A percentile compares a stretch with the other conserved stretches of the same genome.
These are phyloP conservation scores for Cardamine resedifolia DNA, from an alignment of 345 rosid species.

Conservation along the genomic window DNA sequence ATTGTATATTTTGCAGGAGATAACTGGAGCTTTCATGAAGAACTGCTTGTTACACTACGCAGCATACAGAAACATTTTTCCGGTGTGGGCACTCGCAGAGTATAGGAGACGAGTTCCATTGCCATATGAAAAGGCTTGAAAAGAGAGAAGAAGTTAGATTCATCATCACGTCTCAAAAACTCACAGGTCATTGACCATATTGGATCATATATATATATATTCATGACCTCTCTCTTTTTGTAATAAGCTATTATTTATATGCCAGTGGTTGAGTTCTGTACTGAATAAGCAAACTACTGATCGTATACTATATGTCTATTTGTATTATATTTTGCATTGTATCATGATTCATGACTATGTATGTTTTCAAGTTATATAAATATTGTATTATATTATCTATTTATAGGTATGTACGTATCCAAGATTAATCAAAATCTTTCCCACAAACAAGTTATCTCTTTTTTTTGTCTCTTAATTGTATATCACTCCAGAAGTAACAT, in stretches of 20 bases:
- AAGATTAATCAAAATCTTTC: slow-evolving; percentile 14
- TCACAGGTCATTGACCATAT: slow-evolving; percentile 13
- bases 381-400: not conserved
- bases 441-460: slow-evolving; percentile 13
- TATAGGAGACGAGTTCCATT: slow-evolving; percentile 48
- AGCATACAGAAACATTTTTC: slow-evolving; percentile 69
- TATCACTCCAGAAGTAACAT: slow-evolving; percentile 16
- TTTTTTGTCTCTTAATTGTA: slow-evolving; percentile 8
- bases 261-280: slow-evolving; percentile 26
- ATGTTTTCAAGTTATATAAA: not conserved
- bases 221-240: slow-evolving; percentile 11
- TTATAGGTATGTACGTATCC: slow-evolving; percentile 5
- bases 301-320: slow-evolving; percentile 6
- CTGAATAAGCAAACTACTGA: slow-evolving; percentile 21
- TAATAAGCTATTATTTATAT: slow-evolving; percentile 20
- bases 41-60: slow-evolving; percentile 82
- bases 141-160: slow-evolving; percentile 18
- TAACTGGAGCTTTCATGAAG: slow-evolving; percentile 73
- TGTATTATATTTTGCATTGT: slow-evolving; percentile 1
- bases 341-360: not conserved
- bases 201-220: not conserved
- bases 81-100: slow-evolving; percentile 73
- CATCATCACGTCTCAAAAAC: slow-evolving; percentile 16
- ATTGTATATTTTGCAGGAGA: slow-evolving; percentile 46
- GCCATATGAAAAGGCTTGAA: slow-evolving; percentile 30